These are phyloP conservation scores for Amylocarpus encephaloides DNA, from an alignment of 2,329 filamentous ascomycete species.

Conservation along the genomic window DNA sequence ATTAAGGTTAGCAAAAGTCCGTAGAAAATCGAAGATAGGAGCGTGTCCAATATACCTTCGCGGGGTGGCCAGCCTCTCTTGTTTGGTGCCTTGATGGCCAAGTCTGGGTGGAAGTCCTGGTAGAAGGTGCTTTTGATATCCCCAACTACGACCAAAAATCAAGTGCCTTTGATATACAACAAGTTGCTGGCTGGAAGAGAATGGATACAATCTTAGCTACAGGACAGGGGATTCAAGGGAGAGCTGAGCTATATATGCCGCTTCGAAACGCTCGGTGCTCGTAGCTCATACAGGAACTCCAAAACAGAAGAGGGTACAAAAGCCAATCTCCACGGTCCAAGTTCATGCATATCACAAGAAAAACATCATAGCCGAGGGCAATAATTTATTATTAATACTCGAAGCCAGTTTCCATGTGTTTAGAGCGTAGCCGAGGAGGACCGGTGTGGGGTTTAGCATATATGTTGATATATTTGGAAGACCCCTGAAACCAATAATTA, in stretches of 20 bases:
- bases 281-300: too few species aligned
- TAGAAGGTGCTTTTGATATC: neutral
- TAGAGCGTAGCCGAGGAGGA: neutral
- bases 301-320: too few species aligned
- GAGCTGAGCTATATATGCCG: too few species aligned
- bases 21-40: neutral
- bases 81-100: slow-evolving; percentile 35
- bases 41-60: slow-evolving; percentile 36
- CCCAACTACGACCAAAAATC: too few species aligned
- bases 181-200: neutral
- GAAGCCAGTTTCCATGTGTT: neutral
- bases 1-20: neutral
- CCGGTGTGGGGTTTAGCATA: slow-evolving; percentile 1
- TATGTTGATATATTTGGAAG: too few species aligned
- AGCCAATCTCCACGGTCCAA: too few species aligned
- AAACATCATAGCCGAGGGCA: neutral
- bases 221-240: neutral
- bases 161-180: too few species aligned
- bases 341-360: neutral
- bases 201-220: neutral
- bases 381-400: too few species aligned
- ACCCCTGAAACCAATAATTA: neutral
- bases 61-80: slow-evolving; percentile 46
- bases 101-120: neutral
- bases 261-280: too few species aligned